Conservation (phyloP, 345 rosid genomes). For the Nasturtium officinale region DNA sequence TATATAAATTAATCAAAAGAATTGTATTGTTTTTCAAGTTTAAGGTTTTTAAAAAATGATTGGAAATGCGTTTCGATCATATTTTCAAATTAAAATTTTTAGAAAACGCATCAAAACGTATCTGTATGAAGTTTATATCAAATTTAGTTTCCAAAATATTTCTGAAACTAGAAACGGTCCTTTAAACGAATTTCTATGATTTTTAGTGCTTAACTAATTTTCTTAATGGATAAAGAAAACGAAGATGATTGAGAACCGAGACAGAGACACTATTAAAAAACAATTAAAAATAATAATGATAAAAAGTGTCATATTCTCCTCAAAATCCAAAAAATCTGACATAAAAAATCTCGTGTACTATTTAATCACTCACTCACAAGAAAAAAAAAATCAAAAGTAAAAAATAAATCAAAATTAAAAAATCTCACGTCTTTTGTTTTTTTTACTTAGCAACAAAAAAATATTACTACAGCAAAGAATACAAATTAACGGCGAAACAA, state of each 20-base stretch:
- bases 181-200: no score
- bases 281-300: slow-evolving; percentile 23
- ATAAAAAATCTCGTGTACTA: slow-evolving; percentile 46
- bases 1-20: no score
- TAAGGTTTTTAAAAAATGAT: no score
- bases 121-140: no score
- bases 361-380: slow-evolving; percentile 60
- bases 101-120: no score
- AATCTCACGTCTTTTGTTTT: slow-evolving; percentile 51
- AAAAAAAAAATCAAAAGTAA: slow-evolving; percentile 55
- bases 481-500: slow-evolving; percentile 32
- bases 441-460: slow-evolving; percentile 33
- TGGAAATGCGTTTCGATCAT: no score
- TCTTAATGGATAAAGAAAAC: slow-evolving; percentile 31
- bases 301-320: slow-evolving; percentile 44
- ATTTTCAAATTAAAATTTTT: no score
- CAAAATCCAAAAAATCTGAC: slow-evolving; percentile 48
- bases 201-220: no score
- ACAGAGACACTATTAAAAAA: slow-evolving; percentile 32
- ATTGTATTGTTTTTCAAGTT: no score
- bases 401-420: slow-evolving; percentile 30
- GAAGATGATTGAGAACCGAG: slow-evolving; percentile 33
- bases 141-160: no score
- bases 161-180: no score
- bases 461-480: slow-evolving; percentile 28